Base-by-base conservation (phyloP, 1,139 yeast genomes). In the Pichia sp. region DNA sequence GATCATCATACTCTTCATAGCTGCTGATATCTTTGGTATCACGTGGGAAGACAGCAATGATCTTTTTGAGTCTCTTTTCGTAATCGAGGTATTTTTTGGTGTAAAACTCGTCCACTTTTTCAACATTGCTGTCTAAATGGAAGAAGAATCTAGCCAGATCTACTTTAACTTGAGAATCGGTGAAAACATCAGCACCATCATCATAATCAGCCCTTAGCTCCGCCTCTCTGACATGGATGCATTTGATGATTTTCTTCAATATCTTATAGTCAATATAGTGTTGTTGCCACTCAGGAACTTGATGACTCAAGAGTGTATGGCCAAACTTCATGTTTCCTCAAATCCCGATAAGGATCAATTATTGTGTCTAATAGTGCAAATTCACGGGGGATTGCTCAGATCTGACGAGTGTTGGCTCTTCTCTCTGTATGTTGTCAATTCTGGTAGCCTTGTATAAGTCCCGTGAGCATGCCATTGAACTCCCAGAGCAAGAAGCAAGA, bases 261-360 rank as follows among this genome's bases (percentile, higher is more conserved):
- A 72, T 77, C 59, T 88, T 91, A 62, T 91, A 91, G 61, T 86
- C 83, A 68, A 88, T 73, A 55, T 91, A 88, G 51, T 71, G 74
- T 32, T 67, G 66, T 38, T 72, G 67, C 96, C 97, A 88, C 62
- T 87, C 96, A 8, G 96, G 96, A 42, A 88, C 85, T 64, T 86
- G 94, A 59, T 88, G 94, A 39, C 84, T 67, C 27, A 78, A 61
- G 48, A 85, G 65, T 24, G 86, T 82, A 57, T 85, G 85, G 25
- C 94, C 94, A 59, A 85, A 85, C 69, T 85, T 85, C 95, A 85
- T 84, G 13, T 8, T 13, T 16, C n/a, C n/a, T n/a, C n/a, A n/a
- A n/a, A n/a, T n/a, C n/a, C n/a, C n/a, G n/a, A n/a, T n/a, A n/a
- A n/a, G n/a, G n/a, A n/a, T n/a, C n/a, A n/a, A n/a, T n/a, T n/a